Evolutionary conservation across 495 filamentous ascomycete species (phyloP), one percentile per base, ranked within the genome.

Genomic region (Platismatia glauca): DNA sequence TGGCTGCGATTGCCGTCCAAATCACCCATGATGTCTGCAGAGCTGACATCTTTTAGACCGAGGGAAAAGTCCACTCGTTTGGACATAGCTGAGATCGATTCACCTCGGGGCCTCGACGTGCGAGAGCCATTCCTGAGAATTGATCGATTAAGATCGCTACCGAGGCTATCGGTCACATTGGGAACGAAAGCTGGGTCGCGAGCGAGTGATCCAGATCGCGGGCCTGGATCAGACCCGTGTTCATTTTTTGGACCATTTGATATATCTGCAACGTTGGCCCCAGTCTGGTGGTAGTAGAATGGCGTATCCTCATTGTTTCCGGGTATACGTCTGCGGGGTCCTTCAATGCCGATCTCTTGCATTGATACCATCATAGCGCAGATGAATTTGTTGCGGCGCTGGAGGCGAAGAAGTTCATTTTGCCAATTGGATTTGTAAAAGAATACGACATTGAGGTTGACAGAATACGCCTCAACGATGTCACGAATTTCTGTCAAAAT

Each of bases 351-450:
- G 62, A 92, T 84, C 67, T 94, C 89, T 59, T 85, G 79, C 66
- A 97, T 88, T 50, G 88, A 82, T 55, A 87, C 77, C 94, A 97
- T 96, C 67, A 98, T 73, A 65, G 94, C 92, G 65, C 88, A 91
- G 65, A 95, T 93, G 75, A 97, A 96, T 72, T 91, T 95, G 76
- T 98, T 98, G 60, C 92, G 88, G 20, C 94, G 84, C 63, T 86
- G 88, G 3, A 98, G 81, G 72, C 94, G 90, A 29, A 96, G 79
- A 52, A 93, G 80, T 70, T 98, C 94, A 74, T 97, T 97, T 69
- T 97, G 92, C 84, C 85, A 88, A 69, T 87, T 96, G 58, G 88
- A 90, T 72, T 97, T 98, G 80, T 96, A 96, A 76, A 97, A 96
- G 77, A 96, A 97, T 65, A 97, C 87, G 59, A 98, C 86, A 73